phyloP scores from a whole-genome alignment of 768 basidiomycete genomes.

The Galerina marginata region DNA sequence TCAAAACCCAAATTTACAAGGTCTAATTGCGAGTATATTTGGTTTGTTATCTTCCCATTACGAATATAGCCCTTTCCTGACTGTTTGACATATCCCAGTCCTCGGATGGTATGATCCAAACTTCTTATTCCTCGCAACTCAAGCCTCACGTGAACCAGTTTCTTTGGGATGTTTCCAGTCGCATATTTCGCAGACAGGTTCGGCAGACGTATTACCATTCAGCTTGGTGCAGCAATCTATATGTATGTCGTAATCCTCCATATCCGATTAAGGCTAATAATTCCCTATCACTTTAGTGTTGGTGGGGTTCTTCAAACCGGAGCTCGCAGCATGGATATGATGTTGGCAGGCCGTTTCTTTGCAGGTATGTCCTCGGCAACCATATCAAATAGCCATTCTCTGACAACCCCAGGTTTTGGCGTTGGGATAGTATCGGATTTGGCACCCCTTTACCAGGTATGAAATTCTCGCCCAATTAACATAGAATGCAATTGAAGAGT shows the following conservation, averaged over 20 bases:
- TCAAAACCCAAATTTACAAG: slow-evolving; percentile 40
- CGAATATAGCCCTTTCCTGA: neutral
- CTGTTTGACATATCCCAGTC: slow-evolving; percentile 25
- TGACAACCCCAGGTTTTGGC: slow-evolving; percentile 35
- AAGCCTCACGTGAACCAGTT: slow-evolving; percentile 29
- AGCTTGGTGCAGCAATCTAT: slow-evolving; percentile 44
- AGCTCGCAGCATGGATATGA: slow-evolving; percentile 50
- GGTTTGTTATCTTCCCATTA: slow-evolving; percentile 26
- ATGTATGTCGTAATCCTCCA: slow-evolving; percentile 29
- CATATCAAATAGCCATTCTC: too few species aligned
- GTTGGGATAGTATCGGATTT: slow-evolving; percentile 56
- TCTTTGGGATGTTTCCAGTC: slow-evolving; percentile 50
- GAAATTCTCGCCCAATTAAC: neutral
- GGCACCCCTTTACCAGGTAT: slow-evolving; percentile 56
- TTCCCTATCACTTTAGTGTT: slow-evolving; percentile 27
- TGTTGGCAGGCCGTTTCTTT: slow-evolving; percentile 56
- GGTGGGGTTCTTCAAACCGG: slow-evolving; percentile 54
- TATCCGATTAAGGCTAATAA: slow-evolving; percentile 1
- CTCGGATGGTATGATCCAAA: slow-evolving; percentile 38
- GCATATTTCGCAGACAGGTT: slow-evolving; percentile 44
- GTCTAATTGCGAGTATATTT: slow-evolving; percentile 48
- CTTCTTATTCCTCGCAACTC: too few species aligned
- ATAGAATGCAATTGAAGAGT: neutral
- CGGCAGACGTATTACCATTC: slow-evolving; percentile 45
- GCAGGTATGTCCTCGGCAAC: slow-evolving; percentile 36